Evolutionary conservation across 2,329 filamentous ascomycete genomes (phyloP).

Genomic region (Diaporthe eres): DNA sequence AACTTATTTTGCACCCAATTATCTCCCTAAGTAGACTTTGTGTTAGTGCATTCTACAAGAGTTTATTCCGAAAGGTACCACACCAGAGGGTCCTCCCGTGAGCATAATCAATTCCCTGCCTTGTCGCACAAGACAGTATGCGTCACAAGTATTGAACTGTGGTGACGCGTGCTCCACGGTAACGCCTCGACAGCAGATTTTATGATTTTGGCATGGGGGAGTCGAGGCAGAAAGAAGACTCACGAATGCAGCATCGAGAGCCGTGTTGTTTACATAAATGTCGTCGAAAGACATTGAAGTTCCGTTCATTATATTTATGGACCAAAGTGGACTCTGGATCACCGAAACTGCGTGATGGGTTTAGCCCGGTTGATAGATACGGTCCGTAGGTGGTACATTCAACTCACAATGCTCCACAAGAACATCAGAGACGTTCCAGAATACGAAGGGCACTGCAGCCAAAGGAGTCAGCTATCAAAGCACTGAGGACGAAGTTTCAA

Average conservation of each 20-base stretch:
- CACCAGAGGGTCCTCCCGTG: background rate
- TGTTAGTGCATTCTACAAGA: background rate
- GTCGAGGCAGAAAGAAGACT: background rate
- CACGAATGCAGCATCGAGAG: slow-evolving; percentile 57
- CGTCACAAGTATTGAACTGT: background rate
- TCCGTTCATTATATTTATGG: slow-evolving; percentile 70
- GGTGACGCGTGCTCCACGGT: background rate
- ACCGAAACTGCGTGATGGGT: slow-evolving; percentile 54
- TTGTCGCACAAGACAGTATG: background rate
- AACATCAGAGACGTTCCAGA: slow-evolving; percentile 71
- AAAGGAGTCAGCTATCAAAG: too few species aligned
- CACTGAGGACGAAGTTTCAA: too few species aligned
- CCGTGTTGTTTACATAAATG: slow-evolving; percentile 65
- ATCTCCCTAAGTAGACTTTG: slow-evolving; percentile 51
- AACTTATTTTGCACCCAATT: slow-evolving; percentile 68
- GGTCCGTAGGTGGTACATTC: background rate
- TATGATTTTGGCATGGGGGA: background rate
- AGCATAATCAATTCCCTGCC: background rate
- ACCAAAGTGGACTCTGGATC: slow-evolving; percentile 66
- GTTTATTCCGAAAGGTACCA: background rate
- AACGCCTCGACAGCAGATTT: background rate
- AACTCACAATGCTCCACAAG: slow-evolving; percentile 61
- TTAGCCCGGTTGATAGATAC: background rate
- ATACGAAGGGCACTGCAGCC: slow-evolving; percentile 63
- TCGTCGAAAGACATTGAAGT: slow-evolving; percentile 66